These are phyloP conservation scores for Rhizophora apiculata DNA, from an alignment of 345 rosid species.

Conservation along the genomic window DNA sequence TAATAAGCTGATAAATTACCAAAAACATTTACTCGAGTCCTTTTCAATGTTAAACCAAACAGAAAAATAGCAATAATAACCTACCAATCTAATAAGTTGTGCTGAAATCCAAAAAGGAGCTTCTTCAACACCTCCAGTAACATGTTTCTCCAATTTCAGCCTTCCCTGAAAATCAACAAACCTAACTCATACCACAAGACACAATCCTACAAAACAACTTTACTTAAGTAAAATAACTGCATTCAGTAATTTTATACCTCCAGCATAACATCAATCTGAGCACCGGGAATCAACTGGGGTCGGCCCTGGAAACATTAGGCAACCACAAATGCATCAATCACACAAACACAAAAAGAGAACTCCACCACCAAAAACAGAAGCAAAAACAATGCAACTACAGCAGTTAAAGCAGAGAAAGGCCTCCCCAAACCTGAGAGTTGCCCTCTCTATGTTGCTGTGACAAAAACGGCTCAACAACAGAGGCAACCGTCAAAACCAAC, in stretches of 20 bases:
- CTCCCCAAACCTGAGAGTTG: conserved; percentile 45
- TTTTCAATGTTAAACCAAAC: not conserved
- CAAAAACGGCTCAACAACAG: conserved; percentile 79
- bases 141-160: conserved; percentile 14
- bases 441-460: conserved; percentile 38
- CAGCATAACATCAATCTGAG: conserved; percentile 65
- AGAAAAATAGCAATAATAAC: conserved; percentile 14
- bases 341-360: no score
- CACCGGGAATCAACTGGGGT: conserved; percentile 70
- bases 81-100: conserved; percentile 57
- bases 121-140: conserved; percentile 21
- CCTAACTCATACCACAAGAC: conserved; percentile 6
- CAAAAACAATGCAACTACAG: conserved; percentile 2
- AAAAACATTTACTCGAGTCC: not conserved
- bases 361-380: not conserved
- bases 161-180: conserved; percentile 41
- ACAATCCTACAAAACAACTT: not conserved
- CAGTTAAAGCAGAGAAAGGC: not conserved
- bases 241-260: conserved; percentile 47
- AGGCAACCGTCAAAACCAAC: conserved; percentile 73
- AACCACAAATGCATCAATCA: conserved; percentile 3
- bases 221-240: conserved; percentile 19
- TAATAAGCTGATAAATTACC: no score
- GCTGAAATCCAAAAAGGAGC: conserved; percentile 51
- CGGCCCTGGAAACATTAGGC: conserved; percentile 42